phyloP scores from a whole-genome alignment of 352 stramenopile genomes.

The Phytopythium aichiense region DNA sequence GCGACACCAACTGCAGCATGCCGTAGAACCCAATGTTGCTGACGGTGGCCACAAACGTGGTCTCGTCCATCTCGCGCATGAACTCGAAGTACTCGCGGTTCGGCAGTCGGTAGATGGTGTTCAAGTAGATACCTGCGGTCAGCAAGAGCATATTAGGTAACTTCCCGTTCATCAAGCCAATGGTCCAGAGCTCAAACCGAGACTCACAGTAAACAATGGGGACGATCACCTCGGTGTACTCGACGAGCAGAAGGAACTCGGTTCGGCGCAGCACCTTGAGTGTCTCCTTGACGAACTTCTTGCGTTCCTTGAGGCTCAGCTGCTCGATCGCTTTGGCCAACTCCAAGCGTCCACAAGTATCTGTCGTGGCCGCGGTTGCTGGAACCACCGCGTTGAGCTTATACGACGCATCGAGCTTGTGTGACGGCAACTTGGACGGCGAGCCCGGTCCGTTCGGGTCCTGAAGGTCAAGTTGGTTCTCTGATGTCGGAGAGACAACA shows the following conservation, averaged over 20 bases:
- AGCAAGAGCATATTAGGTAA: neutral
- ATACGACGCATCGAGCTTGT: slow-evolving; percentile 8
- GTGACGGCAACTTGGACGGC: slow-evolving; percentile 7
- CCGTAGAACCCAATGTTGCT: slow-evolving; percentile 24
- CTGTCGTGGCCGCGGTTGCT: neutral
- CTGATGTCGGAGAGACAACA: neutral
- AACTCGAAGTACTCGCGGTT: slow-evolving; percentile 23
- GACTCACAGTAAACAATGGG: slow-evolving; percentile 25
- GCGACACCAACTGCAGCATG: slow-evolving; percentile 26
- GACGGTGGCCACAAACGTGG: slow-evolving; percentile 9
- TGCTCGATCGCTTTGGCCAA: slow-evolving; percentile 1
- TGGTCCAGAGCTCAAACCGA: no score
- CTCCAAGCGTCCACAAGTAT: neutral
- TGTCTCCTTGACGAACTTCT: slow-evolving; percentile 20
- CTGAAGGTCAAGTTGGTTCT: neutral
- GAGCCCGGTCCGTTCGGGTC: neutral
- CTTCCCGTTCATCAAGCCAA: no score
- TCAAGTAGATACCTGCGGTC: slow-evolving; percentile 19
- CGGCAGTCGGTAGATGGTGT: slow-evolving; percentile 22
- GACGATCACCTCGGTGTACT: slow-evolving; percentile 32
- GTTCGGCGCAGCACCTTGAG: slow-evolving; percentile 20
- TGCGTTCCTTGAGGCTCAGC: slow-evolving; percentile 9
- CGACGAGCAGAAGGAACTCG: slow-evolving; percentile 29
- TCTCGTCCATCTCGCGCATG: slow-evolving; percentile 14
- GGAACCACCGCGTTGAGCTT: slow-evolving; percentile 10